Conservation (phyloP, 2,329 filamentous ascomycete genomes). For the Thielaviopsis punctulata region DNA sequence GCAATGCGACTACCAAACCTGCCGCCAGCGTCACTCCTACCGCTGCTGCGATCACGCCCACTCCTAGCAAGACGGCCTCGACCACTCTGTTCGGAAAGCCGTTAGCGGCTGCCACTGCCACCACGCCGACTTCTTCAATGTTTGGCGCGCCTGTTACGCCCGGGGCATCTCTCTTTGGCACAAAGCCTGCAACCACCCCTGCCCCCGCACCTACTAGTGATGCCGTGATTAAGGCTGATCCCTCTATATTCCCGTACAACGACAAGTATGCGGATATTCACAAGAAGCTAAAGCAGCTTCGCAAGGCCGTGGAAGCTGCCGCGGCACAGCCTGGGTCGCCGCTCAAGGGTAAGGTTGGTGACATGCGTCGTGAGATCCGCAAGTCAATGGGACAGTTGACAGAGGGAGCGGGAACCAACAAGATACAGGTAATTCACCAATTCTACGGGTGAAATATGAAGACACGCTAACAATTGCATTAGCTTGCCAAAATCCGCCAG, state of each 20-base stretch:
- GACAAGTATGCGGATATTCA: slow-evolving; percentile 43
- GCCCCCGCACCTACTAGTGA: background rate
- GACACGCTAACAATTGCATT: slow-evolving; percentile 8
- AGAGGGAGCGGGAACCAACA: slow-evolving; percentile 44
- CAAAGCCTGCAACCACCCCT: background rate
- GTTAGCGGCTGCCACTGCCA: background rate
- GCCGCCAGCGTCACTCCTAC: background rate
- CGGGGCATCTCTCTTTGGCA: background rate
- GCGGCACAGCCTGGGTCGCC: slow-evolving; percentile 27
- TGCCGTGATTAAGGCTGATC: slow-evolving; percentile 9
- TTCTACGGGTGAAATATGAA: background rate
- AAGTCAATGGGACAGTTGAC: slow-evolving; percentile 60
- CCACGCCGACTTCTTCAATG: background rate
- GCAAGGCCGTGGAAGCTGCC: slow-evolving; percentile 45
- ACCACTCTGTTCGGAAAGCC: background rate
- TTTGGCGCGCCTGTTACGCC: slow-evolving; percentile 1
- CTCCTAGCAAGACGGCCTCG: background rate
- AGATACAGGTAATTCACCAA: slow-evolving; percentile 10
- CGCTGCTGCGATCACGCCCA: background rate
- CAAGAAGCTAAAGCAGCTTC: slow-evolving; percentile 45
- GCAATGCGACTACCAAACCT: background rate
- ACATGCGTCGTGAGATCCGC: slow-evolving; percentile 53
- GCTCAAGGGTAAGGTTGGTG: slow-evolving; percentile 50
- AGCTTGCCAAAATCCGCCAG: slow-evolving; percentile 29
- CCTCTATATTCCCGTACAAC: slow-evolving; percentile 10